Conservation (phyloP, 2,329 filamentous ascomycete genomes). For the Bipolaris zeicola region DNA sequence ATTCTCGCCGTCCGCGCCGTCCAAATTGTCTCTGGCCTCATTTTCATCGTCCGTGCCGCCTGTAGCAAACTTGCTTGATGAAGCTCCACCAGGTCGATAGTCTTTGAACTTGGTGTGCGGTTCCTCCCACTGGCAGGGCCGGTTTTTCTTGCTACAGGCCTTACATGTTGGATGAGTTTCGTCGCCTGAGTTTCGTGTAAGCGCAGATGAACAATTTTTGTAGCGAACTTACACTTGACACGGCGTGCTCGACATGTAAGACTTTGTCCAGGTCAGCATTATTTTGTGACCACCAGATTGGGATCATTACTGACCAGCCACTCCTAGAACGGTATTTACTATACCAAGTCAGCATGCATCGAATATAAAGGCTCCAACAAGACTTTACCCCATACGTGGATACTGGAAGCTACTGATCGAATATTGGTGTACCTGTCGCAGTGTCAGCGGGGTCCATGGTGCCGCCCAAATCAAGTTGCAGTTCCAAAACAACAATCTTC, state of each 20-base stretch:
- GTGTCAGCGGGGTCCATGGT: constrained; percentile 3
- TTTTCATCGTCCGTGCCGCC: constrained; percentile 17
- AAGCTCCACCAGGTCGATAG: constrained; percentile 29
- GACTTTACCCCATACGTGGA: constrained; percentile 13
- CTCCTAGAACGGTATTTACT: constrained; percentile 42
- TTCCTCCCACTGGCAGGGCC: constrained; percentile 39
- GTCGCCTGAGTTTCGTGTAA: constrained; percentile 30
- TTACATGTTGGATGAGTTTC: constrained; percentile 37
- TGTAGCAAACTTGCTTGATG: constrained; percentile 19
- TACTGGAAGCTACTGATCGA: constrained; percentile 6
- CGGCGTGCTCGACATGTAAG: constrained; percentile 40
- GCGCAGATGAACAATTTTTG: background rate
- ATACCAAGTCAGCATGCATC: constrained; percentile 16
- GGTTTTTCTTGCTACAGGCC: constrained; percentile 41
- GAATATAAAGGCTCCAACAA: background rate
- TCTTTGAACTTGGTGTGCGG: constrained; percentile 35
- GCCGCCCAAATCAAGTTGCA: background rate
- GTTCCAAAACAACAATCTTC: background rate
- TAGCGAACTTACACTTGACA: constrained; percentile 35
- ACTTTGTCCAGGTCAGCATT: constrained; percentile 20
- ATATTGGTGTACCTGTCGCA: constrained; percentile 7
- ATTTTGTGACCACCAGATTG: background rate
- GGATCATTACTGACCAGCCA: constrained; percentile 36
- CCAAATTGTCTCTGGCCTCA: constrained; percentile 19
- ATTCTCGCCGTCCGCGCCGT: constrained; percentile 14